Conservation (phyloP, 805 yeast species). For the Saccharomycopsis vini region DNA sequence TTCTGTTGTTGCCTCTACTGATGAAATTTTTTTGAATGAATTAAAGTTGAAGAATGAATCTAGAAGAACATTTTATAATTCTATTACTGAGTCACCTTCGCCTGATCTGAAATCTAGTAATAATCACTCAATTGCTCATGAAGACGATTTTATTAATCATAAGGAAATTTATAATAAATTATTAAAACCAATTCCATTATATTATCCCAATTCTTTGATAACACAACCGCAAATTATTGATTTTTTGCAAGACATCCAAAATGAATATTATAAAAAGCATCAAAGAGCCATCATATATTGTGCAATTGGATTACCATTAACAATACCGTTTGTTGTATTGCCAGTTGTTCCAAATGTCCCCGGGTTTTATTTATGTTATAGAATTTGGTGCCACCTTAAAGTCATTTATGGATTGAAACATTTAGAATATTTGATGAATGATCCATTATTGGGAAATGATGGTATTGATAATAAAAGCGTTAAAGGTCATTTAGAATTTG, state of each 20-base stretch:
- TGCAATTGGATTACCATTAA: conserved; percentile 34
- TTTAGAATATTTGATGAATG: conserved; percentile 32
- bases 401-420: conserved; percentile 35
- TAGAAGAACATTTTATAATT: not conserved
- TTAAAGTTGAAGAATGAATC: not conserved
- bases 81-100: not conserved
- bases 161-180: not conserved
- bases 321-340: conserved; percentile 34
- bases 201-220: conserved; percentile 13
- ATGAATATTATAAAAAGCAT: conserved; percentile 23
- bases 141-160: conserved; percentile 1
- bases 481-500: conserved; percentile 7
- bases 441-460: not conserved
- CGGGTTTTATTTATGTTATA: conserved; percentile 36
- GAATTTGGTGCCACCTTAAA: conserved; percentile 37
- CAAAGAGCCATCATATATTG: conserved; percentile 30
- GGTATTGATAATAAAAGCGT: not conserved
- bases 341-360: conserved; percentile 41
- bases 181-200: conserved; percentile 15
- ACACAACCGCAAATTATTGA: conserved; percentile 24
- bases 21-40: too few species aligned
- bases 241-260: conserved; percentile 26
- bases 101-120: not conserved
- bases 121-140: conserved; percentile 1
- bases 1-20: too few species aligned